Percentiles rank a stretch among this genome's conserved stretches.
Conservation (phyloP, 805 yeast genomes). For the Kuraishia borneana region DNA sequence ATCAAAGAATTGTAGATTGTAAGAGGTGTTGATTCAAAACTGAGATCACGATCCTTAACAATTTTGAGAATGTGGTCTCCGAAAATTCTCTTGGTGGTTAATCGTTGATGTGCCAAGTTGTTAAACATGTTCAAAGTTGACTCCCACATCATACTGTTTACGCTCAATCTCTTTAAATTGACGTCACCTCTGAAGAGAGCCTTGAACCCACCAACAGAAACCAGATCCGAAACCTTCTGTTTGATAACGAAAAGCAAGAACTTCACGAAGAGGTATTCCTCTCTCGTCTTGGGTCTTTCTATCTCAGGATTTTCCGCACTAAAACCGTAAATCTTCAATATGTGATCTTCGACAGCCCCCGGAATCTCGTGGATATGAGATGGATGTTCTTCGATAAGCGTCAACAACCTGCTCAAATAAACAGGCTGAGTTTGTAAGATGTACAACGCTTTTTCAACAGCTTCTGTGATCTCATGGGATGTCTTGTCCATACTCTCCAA, state of each 20-base stretch:
- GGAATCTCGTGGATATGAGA: slow-evolving; percentile 11
- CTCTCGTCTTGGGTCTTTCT: slow-evolving; percentile 31
- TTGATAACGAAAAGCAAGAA: slow-evolving; percentile 37
- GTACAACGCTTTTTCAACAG: slow-evolving; percentile 71
- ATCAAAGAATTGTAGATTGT: slow-evolving; percentile 34
- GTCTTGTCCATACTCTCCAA: slow-evolving; percentile 20
- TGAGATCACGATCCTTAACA: slow-evolving; percentile 36
- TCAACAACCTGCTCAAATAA: slow-evolving; percentile 51
- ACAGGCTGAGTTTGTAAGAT: slow-evolving; percentile 74
- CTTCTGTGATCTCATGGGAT: slow-evolving; percentile 42
- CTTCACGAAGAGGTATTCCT: slow-evolving; percentile 56
- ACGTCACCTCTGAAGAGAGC: slow-evolving; percentile 10
- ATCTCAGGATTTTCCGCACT: slow-evolving; percentile 7
- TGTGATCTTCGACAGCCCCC: slow-evolving; percentile 22
- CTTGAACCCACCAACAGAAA: slow-evolving; percentile 11
- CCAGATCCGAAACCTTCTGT: slow-evolving; percentile 22
- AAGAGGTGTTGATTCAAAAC: slow-evolving; percentile 75
- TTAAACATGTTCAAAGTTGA: slow-evolving; percentile 29
- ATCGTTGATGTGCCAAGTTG: slow-evolving; percentile 37
- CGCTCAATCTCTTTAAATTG: slow-evolving; percentile 3
- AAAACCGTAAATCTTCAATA: slow-evolving; percentile 21
- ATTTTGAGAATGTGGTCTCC: slow-evolving; percentile 26
- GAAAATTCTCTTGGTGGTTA: slow-evolving; percentile 26
- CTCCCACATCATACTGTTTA: slow-evolving; percentile 27
- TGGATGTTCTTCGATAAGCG: slow-evolving; percentile 15